A percentile compares a stretch with the other conserved stretches of the same genome.
Conservation (phyloP, 495 filamentous ascomycete species). For the Amorphotheca resinae region DNA sequence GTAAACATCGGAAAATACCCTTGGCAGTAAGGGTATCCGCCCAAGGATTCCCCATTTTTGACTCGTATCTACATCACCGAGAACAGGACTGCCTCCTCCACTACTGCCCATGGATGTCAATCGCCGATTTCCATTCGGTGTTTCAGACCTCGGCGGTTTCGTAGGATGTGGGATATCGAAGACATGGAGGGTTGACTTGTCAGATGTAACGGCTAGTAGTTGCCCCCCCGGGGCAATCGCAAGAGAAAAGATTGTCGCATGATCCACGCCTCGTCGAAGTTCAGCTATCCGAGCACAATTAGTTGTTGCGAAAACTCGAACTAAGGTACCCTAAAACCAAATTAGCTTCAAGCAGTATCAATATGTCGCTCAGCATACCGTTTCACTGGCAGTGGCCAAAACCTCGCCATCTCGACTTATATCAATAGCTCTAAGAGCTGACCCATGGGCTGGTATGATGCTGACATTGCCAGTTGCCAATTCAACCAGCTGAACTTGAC, state of each 20-base stretch:
- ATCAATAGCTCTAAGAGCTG: conserved; percentile 63
- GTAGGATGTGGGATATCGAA: conserved; percentile 54
- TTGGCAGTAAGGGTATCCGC: conserved; percentile 65
- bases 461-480: conserved; percentile 71
- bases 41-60: conserved; percentile 74
- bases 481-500: conserved; percentile 88
- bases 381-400: conserved; percentile 84
- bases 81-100: conserved; percentile 5
- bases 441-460: conserved; percentile 86
- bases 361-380: conserved; percentile 33
- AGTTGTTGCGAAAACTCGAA: conserved; percentile 67
- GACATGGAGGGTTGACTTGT: conserved; percentile 89
- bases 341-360: background rate
- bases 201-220: conserved; percentile 83
- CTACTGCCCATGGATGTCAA: conserved; percentile 14
- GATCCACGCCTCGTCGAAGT: conserved; percentile 78
- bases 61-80: conserved; percentile 34
- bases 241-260: conserved; percentile 74
- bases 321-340: conserved; percentile 57
- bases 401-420: conserved; percentile 71
- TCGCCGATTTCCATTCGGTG: conserved; percentile 3
- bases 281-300: conserved; percentile 73
- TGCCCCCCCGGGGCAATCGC: conserved; percentile 70
- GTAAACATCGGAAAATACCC: conserved; percentile 74
- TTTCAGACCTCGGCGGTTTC: conserved; percentile 9